Percentiles rank a stretch among this genome's conserved stretches.
Conservation (phyloP, 23 red algal species). For the Gracilaria domingensis region DNA sequence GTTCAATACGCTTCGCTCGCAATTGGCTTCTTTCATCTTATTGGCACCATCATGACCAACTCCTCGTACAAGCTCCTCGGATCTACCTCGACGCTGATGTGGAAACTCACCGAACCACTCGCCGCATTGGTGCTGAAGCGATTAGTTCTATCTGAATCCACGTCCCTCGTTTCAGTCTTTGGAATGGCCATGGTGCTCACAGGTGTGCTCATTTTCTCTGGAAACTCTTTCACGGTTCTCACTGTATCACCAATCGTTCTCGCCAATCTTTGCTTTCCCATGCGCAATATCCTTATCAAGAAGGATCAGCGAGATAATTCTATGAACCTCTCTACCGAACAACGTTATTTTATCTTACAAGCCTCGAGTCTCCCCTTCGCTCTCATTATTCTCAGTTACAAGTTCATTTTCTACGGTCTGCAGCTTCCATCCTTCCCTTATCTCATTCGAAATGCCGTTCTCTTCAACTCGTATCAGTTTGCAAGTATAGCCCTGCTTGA, state of each 20-base stretch:
- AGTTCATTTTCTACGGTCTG: conserved; percentile 21
- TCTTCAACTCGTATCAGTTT: conserved; percentile 43
- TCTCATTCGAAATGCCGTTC: conserved; percentile 24
- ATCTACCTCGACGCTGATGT: conserved; percentile 34
- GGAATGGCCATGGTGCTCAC: conserved; percentile 15
- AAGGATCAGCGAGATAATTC: neutral
- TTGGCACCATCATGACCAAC: conserved; percentile 33
- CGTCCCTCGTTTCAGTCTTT: neutral
- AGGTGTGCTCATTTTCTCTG: conserved; percentile 33
- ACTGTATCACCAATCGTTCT: conserved; percentile 46
- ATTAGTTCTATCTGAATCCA: conserved; percentile 8
- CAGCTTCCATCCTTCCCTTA: conserved; percentile 1
- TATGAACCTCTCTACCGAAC: neutral
- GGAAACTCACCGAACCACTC: conserved; percentile 45
- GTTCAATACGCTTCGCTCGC: neutral
- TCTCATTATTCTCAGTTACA: neutral
- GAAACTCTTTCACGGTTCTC: conserved; percentile 17
- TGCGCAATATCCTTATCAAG: conserved; percentile 39
- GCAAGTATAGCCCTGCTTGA: conserved; percentile 25
- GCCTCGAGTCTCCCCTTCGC: conserved; percentile 13
- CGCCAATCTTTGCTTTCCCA: conserved; percentile 19
- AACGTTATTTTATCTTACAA: neutral
- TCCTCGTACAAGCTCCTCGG: conserved; percentile 37
- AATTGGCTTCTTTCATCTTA: conserved; percentile 34
- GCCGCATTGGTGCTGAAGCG: conserved; percentile 25